These are phyloP conservation scores for Hypoxylon sp. DNA, from an alignment of 2,329 filamentous ascomycete species.

Conservation along the genomic window DNA sequence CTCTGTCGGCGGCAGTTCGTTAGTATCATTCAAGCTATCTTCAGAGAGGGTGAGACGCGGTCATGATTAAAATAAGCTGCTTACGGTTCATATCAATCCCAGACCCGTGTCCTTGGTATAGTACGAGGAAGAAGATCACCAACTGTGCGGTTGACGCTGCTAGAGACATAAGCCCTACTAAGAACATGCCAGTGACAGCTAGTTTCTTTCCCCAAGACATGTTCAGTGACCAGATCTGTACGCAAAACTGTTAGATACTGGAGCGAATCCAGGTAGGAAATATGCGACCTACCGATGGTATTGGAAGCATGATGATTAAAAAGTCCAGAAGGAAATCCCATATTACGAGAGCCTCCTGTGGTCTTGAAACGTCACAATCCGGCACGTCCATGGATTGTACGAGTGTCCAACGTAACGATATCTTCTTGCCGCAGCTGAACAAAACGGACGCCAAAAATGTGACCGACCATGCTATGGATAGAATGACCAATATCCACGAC, in stretches of 20 bases:
- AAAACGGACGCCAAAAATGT: not conserved
- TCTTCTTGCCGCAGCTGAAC: not conserved
- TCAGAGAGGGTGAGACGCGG: not conserved
- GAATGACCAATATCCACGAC: not conserved
- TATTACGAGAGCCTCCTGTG: not conserved
- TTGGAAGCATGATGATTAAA: not conserved
- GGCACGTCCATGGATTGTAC: not conserved
- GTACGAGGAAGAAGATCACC: not conserved
- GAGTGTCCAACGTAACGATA: not conserved
- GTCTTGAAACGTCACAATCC: not conserved
- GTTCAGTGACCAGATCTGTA: conserved; percentile 5
- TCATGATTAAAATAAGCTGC: not conserved
- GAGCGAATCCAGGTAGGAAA: too few species aligned
- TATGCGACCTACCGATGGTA: conserved; percentile 2
- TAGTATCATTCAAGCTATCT: not conserved
- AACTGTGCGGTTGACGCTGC: not conserved
- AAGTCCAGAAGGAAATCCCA: conserved; percentile 1
- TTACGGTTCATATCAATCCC: conserved; percentile 4
- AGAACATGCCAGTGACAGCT: conserved; percentile 1
- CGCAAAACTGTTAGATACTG: not conserved
- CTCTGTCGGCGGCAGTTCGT: not conserved
- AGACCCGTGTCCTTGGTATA: not conserved
- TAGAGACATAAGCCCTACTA: conserved; percentile 4
- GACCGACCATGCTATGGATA: not conserved
- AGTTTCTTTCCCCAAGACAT: conserved; percentile 5